phyloP scores from a whole-genome alignment of 2,329 filamentous ascomycete genomes.

The Geosmithia putterillii region DNA sequence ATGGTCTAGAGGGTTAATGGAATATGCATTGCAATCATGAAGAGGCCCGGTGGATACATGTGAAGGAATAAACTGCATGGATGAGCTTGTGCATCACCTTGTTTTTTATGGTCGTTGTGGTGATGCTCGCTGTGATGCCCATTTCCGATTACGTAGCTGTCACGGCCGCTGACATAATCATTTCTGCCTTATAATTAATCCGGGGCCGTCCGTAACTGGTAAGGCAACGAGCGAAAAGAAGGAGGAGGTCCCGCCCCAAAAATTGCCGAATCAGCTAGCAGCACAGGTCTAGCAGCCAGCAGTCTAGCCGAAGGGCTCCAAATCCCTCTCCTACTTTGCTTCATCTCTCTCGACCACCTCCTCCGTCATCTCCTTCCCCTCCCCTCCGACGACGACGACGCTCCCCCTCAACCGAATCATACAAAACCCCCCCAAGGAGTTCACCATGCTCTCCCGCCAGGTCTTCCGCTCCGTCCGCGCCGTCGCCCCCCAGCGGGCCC shows the following conservation, averaged over 20 bases:
- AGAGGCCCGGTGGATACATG: no score
- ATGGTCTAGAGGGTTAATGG: no score
- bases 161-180: no score
- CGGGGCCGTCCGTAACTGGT: constrained; percentile 20
- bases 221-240: constrained; percentile 21
- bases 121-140: no score
- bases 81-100: no score
- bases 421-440: constrained; percentile 9
- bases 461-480: constrained; percentile 42
- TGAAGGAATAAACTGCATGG: no score
- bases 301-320: no score
- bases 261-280: constrained; percentile 24
- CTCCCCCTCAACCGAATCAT: not conserved
- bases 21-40: no score
- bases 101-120: no score
- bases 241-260: constrained; percentile 9
- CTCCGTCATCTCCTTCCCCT: constrained; percentile 1
- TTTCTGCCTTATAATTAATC: no score
- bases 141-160: no score
- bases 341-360: constrained; percentile 7
- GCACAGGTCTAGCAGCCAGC: constrained; percentile 1
- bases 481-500: constrained; percentile 47
- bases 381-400: constrained; percentile 7
- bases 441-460: constrained; percentile 48
- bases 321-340: no score